phyloP scores from a whole-genome alignment of 495 filamentous ascomycete genomes.

The Daldinia grandis region DNA sequence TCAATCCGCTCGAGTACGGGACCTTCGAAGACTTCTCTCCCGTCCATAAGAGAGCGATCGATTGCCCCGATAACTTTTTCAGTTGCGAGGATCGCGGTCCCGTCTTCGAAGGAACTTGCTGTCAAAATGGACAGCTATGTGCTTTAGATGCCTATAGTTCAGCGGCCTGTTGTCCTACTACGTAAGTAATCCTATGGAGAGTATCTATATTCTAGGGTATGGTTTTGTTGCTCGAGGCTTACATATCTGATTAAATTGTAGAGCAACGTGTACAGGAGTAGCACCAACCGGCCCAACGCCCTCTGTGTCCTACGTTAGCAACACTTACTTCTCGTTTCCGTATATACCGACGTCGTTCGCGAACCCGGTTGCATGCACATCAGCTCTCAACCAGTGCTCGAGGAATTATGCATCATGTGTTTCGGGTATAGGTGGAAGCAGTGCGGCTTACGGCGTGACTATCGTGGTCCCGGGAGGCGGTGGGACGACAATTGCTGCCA shows the following conservation, averaged over 20 bases:
- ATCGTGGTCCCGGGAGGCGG: constrained; percentile 66
- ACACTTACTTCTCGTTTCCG: constrained; percentile 71
- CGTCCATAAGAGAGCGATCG: constrained; percentile 32
- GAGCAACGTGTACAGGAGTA: constrained; percentile 57
- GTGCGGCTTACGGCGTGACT: constrained; percentile 67
- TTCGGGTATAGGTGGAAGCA: constrained; percentile 60
- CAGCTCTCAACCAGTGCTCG: constrained; percentile 71
- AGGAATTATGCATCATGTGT: constrained; percentile 71
- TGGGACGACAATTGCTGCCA: constrained; percentile 59
- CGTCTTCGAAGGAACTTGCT: constrained; percentile 54
- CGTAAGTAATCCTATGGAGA: constrained; percentile 44
- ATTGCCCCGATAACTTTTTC: constrained; percentile 50
- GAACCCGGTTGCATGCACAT: constrained; percentile 69
- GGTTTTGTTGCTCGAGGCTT: background rate
- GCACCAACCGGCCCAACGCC: constrained; percentile 47
- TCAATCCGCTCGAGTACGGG: constrained; percentile 41
- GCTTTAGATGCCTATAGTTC: constrained; percentile 51
- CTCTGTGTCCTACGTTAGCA: constrained; percentile 59
- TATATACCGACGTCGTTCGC: constrained; percentile 71
- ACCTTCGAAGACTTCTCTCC: constrained; percentile 36
- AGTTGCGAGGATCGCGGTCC: constrained; percentile 53
- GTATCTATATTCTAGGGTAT: background rate
- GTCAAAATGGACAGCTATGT: constrained; percentile 55
- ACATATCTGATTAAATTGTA: constrained; percentile 28
- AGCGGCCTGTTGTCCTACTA: constrained; percentile 57